Evolutionary conservation across 2,329 filamentous ascomycete species (phyloP).

Genomic region (Apiospora arundinis): DNA sequence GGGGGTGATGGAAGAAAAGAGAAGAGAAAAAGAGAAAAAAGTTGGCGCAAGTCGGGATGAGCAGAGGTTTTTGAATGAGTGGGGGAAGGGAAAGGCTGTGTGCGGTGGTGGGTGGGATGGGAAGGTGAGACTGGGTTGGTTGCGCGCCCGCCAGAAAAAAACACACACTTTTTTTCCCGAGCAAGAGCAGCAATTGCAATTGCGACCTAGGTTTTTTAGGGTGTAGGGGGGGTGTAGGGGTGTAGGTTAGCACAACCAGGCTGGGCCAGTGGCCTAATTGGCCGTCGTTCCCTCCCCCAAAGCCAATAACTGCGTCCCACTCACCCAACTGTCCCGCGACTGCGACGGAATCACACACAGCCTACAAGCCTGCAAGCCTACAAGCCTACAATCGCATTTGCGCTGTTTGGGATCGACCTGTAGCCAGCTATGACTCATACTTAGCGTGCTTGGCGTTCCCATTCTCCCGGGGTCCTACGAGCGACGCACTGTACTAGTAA

Average conservation of each 20-base stretch:
- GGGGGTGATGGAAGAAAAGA: constrained; percentile 44
- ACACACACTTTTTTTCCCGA: constrained; percentile 1
- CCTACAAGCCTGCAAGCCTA: too few relatives aligned
- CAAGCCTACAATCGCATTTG: constrained; percentile 3
- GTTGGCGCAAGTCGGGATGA: constrained; percentile 29
- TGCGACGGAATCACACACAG: constrained; percentile 12
- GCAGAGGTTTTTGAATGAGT: constrained; percentile 21
- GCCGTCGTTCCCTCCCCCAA: background rate
- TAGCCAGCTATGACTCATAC: constrained; percentile 10
- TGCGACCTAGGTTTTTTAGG: constrained; percentile 13
- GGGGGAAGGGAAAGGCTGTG: constrained; percentile 12
- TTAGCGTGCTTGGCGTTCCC: constrained; percentile 7
- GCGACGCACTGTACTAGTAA: constrained; percentile 13
- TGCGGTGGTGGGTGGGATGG: background rate
- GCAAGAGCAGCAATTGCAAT: background rate
- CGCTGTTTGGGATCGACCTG: constrained; percentile 4
- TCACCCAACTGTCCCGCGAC: background rate
- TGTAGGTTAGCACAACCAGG: background rate
- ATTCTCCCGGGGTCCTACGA: constrained; percentile 3
- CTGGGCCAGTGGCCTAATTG: background rate
- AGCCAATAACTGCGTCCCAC: background rate
- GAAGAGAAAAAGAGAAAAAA: constrained; percentile 38
- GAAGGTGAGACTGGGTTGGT: background rate
- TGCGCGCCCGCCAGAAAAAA: background rate
- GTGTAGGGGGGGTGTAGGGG: background rate